These are phyloP conservation scores for Lepidopterella palustris DNA, from an alignment of 495 filamentous ascomycete species.

Conservation along the genomic window DNA sequence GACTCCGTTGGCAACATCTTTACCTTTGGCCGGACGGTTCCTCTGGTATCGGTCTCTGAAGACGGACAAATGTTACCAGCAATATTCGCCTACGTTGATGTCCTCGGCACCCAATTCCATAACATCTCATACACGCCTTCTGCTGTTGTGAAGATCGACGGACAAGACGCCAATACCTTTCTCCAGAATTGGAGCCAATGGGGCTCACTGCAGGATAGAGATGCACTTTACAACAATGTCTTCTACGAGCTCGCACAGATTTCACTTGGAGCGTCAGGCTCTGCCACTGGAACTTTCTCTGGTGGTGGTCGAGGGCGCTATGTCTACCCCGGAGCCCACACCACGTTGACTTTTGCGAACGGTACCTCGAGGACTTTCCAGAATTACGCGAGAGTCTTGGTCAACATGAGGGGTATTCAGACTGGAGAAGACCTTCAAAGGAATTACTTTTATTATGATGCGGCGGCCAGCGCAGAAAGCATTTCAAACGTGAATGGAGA, in stretches of 20 bases:
- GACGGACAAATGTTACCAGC: conserved; percentile 31
- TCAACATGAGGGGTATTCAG: conserved; percentile 11
- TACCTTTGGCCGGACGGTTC: conserved; percentile 25
- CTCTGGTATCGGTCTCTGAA: conserved; percentile 35
- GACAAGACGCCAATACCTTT: conserved; percentile 27
- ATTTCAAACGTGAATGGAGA: neutral
- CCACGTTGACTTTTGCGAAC: conserved; percentile 32
- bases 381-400: conserved; percentile 21
- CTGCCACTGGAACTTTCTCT: conserved; percentile 30
- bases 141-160: conserved; percentile 32
- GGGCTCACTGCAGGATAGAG: conserved; percentile 28
- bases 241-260: conserved; percentile 29
- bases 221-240: conserved; percentile 31
- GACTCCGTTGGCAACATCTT: conserved; percentile 34
- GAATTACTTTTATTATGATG: conserved; percentile 9
- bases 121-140: conserved; percentile 33
- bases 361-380: conserved; percentile 21
- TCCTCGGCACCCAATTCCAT: conserved; percentile 29
- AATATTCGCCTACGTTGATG: conserved; percentile 32
- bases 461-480: neutral
- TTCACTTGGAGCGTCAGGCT: conserved; percentile 22
- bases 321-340: conserved; percentile 23
- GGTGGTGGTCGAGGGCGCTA: conserved; percentile 29
- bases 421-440: conserved; percentile 14
- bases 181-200: conserved; percentile 23